Evolutionary conservation across 176 grass and related monocot species (phyloP).

Genomic region (Pharus latifolius): DNA sequence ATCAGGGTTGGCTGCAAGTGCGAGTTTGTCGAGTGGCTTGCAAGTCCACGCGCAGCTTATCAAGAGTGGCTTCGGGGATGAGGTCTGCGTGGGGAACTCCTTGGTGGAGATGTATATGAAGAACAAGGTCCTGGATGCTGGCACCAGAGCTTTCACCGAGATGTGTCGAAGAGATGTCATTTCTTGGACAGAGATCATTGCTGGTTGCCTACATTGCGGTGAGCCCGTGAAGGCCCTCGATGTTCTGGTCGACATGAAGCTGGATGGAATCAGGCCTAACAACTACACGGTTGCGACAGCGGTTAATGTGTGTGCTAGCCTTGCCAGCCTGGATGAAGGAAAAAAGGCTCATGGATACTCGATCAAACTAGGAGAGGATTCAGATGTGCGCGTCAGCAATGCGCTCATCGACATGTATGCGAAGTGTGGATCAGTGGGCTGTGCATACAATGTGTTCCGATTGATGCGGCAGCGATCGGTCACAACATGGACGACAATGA

Average conservation of each 20-base stretch:
- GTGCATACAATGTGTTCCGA: constrained; percentile 26
- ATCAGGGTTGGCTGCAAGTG: constrained; percentile 17
- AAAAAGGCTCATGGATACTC: constrained; percentile 30
- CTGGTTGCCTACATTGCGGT: constrained; percentile 28
- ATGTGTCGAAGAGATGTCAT: constrained; percentile 38
- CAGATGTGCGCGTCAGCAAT: constrained; percentile 25
- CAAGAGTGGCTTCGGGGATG: constrained; percentile 33
- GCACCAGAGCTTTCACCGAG: constrained; percentile 33
- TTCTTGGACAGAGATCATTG: constrained; percentile 56
- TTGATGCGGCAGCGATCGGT: constrained; percentile 20
- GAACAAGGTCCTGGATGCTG: constrained; percentile 13
- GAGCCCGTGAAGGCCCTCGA: constrained; percentile 12
- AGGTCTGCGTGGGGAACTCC: constrained; percentile 45
- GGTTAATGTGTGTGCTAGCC: constrained; percentile 25
- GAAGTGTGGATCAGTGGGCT: constrained; percentile 21
- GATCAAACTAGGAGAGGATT: constrained; percentile 35
- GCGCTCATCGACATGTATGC: constrained; percentile 59
- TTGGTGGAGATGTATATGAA: constrained; percentile 65
- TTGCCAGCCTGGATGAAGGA: constrained; percentile 14
- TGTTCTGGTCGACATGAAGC: constrained; percentile 32
- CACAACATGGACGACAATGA: constrained; percentile 45
- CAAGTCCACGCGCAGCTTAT: constrained; percentile 50
- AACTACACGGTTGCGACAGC: constrained; percentile 38
- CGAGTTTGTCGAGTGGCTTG: constrained; percentile 12
- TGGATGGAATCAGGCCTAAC: constrained; percentile 28